Conservation (phyloP, 2,329 filamentous ascomycete species). For the Arthrobotrys conoides region DNA sequence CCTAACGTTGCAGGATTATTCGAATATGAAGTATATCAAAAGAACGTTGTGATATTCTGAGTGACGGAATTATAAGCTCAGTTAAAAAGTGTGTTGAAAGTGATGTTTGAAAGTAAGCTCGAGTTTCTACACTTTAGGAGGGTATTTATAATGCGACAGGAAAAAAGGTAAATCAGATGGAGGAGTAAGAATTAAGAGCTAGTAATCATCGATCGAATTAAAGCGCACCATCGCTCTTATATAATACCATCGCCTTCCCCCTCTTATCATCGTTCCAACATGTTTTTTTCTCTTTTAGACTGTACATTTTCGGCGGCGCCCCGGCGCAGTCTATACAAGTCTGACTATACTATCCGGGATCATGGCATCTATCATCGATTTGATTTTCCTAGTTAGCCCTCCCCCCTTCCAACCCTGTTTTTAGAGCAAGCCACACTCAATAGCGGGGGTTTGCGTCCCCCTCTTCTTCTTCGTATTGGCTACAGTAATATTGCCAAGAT, state of each 20-base stretch:
- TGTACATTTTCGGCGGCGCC: too few relatives aligned
- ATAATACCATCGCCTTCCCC: conserved; percentile 23
- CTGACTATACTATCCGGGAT: neutral
- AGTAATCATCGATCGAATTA: neutral
- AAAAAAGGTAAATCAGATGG: neutral
- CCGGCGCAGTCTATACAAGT: neutral
- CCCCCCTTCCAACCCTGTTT: conserved; percentile 32
- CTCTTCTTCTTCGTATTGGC: too few relatives aligned
- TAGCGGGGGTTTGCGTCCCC: neutral
- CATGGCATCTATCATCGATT: neutral
- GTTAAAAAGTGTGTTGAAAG: conserved; percentile 29
- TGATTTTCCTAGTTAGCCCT: neutral
- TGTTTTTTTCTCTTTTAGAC: neutral
- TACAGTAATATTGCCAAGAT: too few relatives aligned
- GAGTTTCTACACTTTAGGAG: too few relatives aligned
- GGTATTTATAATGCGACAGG: too few relatives aligned
- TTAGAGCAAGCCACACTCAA: conserved; percentile 26
- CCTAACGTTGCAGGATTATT: neutral
- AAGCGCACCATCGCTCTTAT: conserved; percentile 15
- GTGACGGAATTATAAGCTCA: too few relatives aligned
- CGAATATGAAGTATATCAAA: neutral
- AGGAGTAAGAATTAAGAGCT: conserved; percentile 2
- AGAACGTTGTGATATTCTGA: neutral
- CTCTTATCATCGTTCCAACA: neutral
- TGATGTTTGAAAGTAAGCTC: conserved; percentile 1